Evolutionary conservation across 106 monocot genomes (phyloP), one percentile per base, ranked within the genome.

Genomic region (Gastrodia elata): DNA sequence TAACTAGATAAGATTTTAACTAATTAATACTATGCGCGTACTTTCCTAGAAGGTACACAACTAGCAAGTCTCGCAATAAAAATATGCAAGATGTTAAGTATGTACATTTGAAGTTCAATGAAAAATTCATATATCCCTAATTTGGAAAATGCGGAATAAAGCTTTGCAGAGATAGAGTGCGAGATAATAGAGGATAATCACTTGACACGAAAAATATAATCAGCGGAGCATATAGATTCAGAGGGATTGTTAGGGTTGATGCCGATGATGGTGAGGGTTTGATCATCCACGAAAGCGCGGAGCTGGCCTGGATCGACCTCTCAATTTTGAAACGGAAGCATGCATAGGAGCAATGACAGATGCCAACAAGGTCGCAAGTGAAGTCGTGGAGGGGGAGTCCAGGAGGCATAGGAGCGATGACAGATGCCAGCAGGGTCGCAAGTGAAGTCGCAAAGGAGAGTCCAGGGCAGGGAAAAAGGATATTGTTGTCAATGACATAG

Each of bases 221-320:
- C 11, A 5, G 82, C 14, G 26, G 96, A 84, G 77, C 82, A 92
- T 64, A 78, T 88, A 41, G 84, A 87, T 18, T 92, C 96, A 36
- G 90, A 86, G 2, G 96, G 96, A 43, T 96, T 96, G 77, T 92
- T 92, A 24, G 96, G 96, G 74, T 86, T 92, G 77, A 96, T 96
- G 75, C 92, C 55, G 30, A 96, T 89, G 18, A 87, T 28, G n/a
- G 72, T 92, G 30, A 77, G 68, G 7, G 92, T 96, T 75, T 68
- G 65, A 39, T 26, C 64, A 38, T 96, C 92, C 0, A 79, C 81
- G 28, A 96, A 73, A 6, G 67, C 10, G 22, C 77, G 65, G 59
- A 96, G 57, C 11, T 83, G 80, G 34, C 46, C 69, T 3, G 82
- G 85, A 57, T 96, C 87, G 25, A 79, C 41, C 82, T 92, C 84